These are phyloP conservation scores for Hanseniaspora vineae DNA, from an alignment of 805 yeast genomes.

Conservation along the genomic window DNA sequence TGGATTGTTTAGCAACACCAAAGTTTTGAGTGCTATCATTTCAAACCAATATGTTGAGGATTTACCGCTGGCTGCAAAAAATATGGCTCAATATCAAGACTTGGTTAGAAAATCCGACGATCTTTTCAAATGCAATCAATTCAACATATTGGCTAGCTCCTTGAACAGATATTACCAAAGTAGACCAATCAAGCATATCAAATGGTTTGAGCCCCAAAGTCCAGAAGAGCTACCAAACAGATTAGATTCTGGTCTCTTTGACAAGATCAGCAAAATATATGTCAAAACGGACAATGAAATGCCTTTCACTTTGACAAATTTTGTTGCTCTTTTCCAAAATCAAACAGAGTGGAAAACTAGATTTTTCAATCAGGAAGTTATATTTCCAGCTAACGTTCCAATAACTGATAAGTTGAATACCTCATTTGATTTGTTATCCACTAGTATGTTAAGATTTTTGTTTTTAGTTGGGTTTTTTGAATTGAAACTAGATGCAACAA, in stretches of 20 bases:
- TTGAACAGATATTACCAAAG: slow-evolving; percentile 78
- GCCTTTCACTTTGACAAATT: slow-evolving; percentile 18
- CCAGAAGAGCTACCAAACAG: slow-evolving; percentile 36
- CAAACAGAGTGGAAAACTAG: slow-evolving; percentile 23
- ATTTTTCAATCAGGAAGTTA: slow-evolving; percentile 19
- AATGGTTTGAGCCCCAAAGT: slow-evolving; percentile 37
- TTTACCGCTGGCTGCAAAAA: slow-evolving; percentile 54
- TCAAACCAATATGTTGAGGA: slow-evolving; percentile 51
- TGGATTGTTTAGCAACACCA: slow-evolving; percentile 46
- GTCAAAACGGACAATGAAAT: slow-evolving; percentile 17
- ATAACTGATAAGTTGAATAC: slow-evolving; percentile 25
- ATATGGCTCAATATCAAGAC: slow-evolving; percentile 42
- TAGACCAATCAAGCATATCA: slow-evolving; percentile 42
- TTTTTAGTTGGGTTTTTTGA: slow-evolving; percentile 37
- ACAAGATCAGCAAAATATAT: slow-evolving; percentile 25
- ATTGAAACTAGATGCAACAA: slow-evolving; percentile 20
- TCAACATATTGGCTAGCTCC: slow-evolving; percentile 56
- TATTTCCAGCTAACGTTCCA: slow-evolving; percentile 21
- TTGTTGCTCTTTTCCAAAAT: slow-evolving; percentile 15
- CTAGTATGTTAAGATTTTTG: slow-evolving; percentile 41
- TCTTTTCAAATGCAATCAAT: slow-evolving; percentile 41
- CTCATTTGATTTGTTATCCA: slow-evolving; percentile 42
- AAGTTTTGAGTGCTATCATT: slow-evolving; percentile 52
- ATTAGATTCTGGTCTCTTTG: slow-evolving; percentile 39
- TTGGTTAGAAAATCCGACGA: slow-evolving; percentile 37